phyloP scores from a whole-genome alignment of 129 eudicot species.

The Saposhnikovia divaricata region DNA sequence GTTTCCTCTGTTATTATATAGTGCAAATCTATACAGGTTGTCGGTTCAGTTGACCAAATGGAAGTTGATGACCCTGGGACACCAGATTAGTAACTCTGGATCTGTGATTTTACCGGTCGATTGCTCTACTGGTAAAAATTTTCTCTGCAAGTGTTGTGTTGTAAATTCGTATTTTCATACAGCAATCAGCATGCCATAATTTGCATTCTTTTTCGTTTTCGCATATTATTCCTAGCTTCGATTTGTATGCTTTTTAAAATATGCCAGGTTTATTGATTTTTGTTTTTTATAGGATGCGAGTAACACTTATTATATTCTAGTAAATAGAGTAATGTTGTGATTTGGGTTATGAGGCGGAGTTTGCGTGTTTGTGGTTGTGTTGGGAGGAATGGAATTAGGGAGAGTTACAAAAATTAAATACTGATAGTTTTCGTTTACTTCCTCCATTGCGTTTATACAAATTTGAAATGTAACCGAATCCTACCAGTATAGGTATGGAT shows the following conservation, averaged over 20 bases:
- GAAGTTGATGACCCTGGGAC: slow-evolving; percentile 77
- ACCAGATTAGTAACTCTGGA: slow-evolving; percentile 60
- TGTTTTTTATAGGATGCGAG: neutral
- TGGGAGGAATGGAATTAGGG: neutral
- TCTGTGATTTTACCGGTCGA: no score
- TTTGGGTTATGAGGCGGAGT: neutral
- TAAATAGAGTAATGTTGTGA: neutral
- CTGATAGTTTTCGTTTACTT: neutral
- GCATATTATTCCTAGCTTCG: neutral
- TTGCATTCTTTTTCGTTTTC: neutral
- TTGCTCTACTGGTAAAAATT: no score
- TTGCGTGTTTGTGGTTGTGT: neutral
- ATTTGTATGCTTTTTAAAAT: neutral
- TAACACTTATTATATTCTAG: no score
- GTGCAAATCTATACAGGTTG: slow-evolving; percentile 38
- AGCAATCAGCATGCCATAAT: no score
- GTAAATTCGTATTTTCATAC: no score
- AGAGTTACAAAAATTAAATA: neutral
- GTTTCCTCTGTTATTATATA: neutral
- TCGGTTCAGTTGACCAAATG: slow-evolving; percentile 89
- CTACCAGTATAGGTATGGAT: neutral
- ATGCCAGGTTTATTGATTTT: neutral
- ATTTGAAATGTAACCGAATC: neutral
- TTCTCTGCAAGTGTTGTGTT: no score
- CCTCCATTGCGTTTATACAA: neutral